Evolutionary conservation across 108 stramenopile species (phyloP), one percentile per base, ranked within the genome.

Genomic region (Conticribra weissflogii): DNA sequence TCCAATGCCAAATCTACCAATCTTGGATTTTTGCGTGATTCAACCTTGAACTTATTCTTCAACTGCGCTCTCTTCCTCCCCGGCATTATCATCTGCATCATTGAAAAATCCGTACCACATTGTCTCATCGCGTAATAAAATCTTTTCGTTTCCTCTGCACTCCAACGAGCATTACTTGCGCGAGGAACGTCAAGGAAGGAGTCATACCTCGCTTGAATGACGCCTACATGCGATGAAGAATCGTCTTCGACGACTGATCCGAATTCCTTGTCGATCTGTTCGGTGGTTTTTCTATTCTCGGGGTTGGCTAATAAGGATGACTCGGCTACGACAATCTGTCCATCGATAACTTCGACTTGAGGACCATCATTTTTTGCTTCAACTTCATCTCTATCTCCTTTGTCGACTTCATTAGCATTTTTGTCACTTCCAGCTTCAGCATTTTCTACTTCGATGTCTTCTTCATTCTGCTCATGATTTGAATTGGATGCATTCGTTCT

Each of bases 1-100:
- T 88, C 68, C 77, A 91, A 66, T 2, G 93, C 93, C 76, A 86
- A 60, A 72, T 89, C 90, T 21, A 94, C 86, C 54, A 94, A 74
- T 12, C 74, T 21, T 0, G 87, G 78, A 86, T 91, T 88, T 49
- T 74, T 81, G 3, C 61, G 63, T 59, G 64, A 62, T 65, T 94
- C 93, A 4, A 59, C 50, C 59, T 82, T 82, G 68, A 84, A 94
- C 55, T 94, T 94, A 22, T 68, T 67, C 71, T 94, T 94, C 47
- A 94, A 70, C 55, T 88, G 86, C 56, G 76, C 79, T 3, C 90
- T 70, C 16, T 78, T 84, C 49, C 90, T 69, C 9, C 66, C 64
- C 41, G 74, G 71, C 21, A 84, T 76, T n/a, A 77, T 73, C 28
- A 73, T 83, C 59, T 87, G 85, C 90, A 94, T 91, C 36, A 83